Conservation (phyloP, 2,329 filamentous ascomycete genomes). For the Phialemonium atrogriseum region DNA sequence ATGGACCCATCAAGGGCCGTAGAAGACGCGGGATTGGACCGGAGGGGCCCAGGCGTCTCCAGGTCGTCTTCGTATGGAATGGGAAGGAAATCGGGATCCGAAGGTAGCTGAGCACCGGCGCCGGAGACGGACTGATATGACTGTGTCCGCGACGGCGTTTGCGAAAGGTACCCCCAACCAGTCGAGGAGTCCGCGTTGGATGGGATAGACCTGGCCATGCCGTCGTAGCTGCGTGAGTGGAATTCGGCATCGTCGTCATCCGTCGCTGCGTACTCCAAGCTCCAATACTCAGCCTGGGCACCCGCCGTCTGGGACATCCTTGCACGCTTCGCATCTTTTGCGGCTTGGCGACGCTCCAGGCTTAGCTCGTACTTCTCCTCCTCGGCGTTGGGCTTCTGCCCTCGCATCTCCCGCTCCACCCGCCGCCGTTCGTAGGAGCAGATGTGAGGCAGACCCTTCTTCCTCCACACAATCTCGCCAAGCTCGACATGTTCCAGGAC, state of each 20-base stretch:
- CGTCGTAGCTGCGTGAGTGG: slow-evolving; percentile 33
- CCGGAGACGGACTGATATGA: slow-evolving; percentile 35
- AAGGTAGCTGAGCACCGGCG: slow-evolving; percentile 21
- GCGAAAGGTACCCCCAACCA: slow-evolving; percentile 32
- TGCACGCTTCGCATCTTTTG: slow-evolving; percentile 50
- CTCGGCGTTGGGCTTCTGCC: slow-evolving; percentile 49
- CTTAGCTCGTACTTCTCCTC: slow-evolving; percentile 53
- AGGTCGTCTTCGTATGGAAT: slow-evolving; percentile 40
- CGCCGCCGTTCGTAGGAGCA: slow-evolving; percentile 74
- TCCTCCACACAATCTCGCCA: slow-evolving; percentile 91
- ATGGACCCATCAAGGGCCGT: slow-evolving; percentile 67
- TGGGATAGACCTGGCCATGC: slow-evolving; percentile 22
- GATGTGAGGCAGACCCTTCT: slow-evolving; percentile 76
- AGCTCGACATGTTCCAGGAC: slow-evolving; percentile 91
- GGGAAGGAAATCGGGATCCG: slow-evolving; percentile 23
- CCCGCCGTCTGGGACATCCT: slow-evolving; percentile 39
- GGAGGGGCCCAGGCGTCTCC: slow-evolving; percentile 43
- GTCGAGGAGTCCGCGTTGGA: slow-evolving; percentile 31
- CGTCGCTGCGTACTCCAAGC: slow-evolving; percentile 66
- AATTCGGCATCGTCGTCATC: slow-evolving; percentile 39
- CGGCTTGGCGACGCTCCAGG: slow-evolving; percentile 48
- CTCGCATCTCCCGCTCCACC: slow-evolving; percentile 62
- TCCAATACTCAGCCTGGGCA: slow-evolving; percentile 65
- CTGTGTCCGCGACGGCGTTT: slow-evolving; percentile 36
- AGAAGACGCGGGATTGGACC: slow-evolving; percentile 42